Percentiles rank a stretch among this genome's conserved stretches.
Evolutionary conservation across 805 yeast species (phyloP).

Genomic region (Zygoascus tannicola): DNA sequence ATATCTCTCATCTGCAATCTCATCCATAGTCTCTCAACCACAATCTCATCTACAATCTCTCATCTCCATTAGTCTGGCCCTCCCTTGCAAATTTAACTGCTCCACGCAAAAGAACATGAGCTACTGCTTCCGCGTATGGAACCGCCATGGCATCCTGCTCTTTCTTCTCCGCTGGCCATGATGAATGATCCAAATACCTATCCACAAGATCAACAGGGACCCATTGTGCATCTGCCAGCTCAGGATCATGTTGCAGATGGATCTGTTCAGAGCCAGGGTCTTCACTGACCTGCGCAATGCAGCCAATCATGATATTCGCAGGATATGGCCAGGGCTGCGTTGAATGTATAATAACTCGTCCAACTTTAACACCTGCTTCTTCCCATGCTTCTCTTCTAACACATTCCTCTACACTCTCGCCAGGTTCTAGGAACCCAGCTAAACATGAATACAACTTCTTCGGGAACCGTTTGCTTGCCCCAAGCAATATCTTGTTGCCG

Average conservation of each 20-base stretch:
- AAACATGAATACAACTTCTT: conserved; percentile 67
- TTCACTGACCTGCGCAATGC: conserved; percentile 67
- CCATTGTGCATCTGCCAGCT: conserved; percentile 82
- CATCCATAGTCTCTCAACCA: no score
- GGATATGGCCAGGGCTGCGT: conserved; percentile 99
- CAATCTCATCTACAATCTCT: no score
- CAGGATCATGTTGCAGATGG: conserved; percentile 74
- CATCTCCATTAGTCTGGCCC: no score
- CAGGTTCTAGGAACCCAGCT: conserved; percentile 95
- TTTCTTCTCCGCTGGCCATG: conserved; percentile 11
- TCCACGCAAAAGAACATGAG: conserved; percentile 26
- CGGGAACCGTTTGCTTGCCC: conserved; percentile 56
- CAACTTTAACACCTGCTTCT: conserved; percentile 74
- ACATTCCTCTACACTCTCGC: conserved; percentile 84
- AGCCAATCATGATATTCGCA: conserved; percentile 87
- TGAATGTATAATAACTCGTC: conserved; percentile 48
- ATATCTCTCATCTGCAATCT: no score
- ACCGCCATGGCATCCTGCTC: conserved; percentile 15
- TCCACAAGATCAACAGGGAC: conserved; percentile 47
- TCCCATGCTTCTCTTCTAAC: conserved; percentile 89
- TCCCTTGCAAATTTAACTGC: conserved; percentile 6
- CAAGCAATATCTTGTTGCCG: conserved; percentile 57
- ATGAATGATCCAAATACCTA: conserved; percentile 18
- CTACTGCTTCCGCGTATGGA: conserved; percentile 30
- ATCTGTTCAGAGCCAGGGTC: conserved; percentile 38